Evolutionary conservation across 345 rosid genomes (phyloP).

Genomic region (Microcos paniculata): DNA sequence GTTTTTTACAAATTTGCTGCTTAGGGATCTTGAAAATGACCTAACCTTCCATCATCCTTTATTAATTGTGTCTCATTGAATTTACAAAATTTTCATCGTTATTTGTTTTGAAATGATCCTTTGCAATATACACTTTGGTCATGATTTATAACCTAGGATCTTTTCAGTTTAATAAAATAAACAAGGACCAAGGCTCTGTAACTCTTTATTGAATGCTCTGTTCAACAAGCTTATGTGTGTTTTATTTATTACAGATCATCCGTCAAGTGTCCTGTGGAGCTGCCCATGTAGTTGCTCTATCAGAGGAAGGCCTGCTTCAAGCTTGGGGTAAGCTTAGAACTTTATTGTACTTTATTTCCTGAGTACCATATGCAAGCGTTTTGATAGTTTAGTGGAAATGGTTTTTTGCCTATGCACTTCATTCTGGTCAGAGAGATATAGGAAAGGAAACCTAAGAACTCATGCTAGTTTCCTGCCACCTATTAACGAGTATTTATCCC

Average conservation of each 20-base stretch:
- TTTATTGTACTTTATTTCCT: slow-evolving; percentile 10
- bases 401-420: slow-evolving; percentile 1
- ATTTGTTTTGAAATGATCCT: not conserved
- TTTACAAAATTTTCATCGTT: not conserved
- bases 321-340: slow-evolving; percentile 71
- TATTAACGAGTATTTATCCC: slow-evolving; percentile 19
- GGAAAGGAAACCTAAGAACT: slow-evolving; percentile 6
- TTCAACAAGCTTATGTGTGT: not conserved
- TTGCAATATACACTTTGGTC: not conserved
- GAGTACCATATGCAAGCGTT: not conserved
- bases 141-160: not conserved
- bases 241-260: slow-evolving; percentile 44
- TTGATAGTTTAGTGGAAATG: not conserved
- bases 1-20: not conserved
- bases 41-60: not conserved
- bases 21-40: not conserved
- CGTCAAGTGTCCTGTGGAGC: slow-evolving; percentile 91
- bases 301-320: slow-evolving; percentile 82
- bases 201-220: not conserved
- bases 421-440: slow-evolving; percentile 12
- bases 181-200: slow-evolving; percentile 2
- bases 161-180: too few species aligned
- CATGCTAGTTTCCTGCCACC: slow-evolving; percentile 14
- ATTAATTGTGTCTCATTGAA: not conserved
- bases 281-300: slow-evolving; percentile 89